A percentile compares a stretch with the other conserved stretches of the same genome.
Evolutionary conservation across 2,329 filamentous ascomycete genomes (phyloP).

Genomic region (Penicillium olsonii): DNA sequence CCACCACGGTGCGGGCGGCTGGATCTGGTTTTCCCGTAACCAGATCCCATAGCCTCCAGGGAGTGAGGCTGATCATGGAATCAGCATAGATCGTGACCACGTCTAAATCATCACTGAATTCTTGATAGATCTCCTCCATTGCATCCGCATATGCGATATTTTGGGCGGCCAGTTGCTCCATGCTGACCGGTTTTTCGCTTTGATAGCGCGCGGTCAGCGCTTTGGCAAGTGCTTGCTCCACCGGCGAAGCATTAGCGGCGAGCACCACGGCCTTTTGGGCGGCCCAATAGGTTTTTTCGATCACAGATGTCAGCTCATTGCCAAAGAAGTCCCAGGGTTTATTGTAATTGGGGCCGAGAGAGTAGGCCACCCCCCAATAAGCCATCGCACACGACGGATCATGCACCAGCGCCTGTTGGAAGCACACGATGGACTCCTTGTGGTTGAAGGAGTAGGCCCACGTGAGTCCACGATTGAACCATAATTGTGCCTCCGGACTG

Average conservation of each 20-base stretch:
- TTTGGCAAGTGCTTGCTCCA: slow-evolving; percentile 64
- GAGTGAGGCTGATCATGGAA: slow-evolving; percentile 65
- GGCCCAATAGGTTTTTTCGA: slow-evolving; percentile 52
- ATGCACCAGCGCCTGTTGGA: slow-evolving; percentile 35
- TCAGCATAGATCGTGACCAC: slow-evolving; percentile 66
- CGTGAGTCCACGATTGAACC: slow-evolving; percentile 42
- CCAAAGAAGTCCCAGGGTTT: slow-evolving; percentile 76
- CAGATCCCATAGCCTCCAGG: slow-evolving; percentile 66
- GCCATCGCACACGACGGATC: slow-evolving; percentile 42
- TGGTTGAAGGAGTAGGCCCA: slow-evolving; percentile 46
- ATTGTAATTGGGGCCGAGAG: slow-evolving; percentile 75
- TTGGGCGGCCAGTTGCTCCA: slow-evolving; percentile 54
- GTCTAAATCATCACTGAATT: slow-evolving; percentile 61
- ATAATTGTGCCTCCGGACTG: slow-evolving; percentile 35
- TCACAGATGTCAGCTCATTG: slow-evolving; percentile 55
- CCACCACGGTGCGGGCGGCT: slow-evolving; percentile 59
- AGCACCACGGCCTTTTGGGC: slow-evolving; percentile 46
- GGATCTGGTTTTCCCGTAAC: slow-evolving; percentile 58
- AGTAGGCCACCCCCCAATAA: slow-evolving; percentile 56
- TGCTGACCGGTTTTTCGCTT: slow-evolving; percentile 44
- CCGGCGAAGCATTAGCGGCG: slow-evolving; percentile 41
- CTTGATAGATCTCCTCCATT: slow-evolving; percentile 58
- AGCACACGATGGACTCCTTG: slow-evolving; percentile 40
- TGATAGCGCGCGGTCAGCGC: slow-evolving; percentile 67
- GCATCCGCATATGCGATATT: slow-evolving; percentile 63